These are phyloP conservation scores for Grifola frondosa DNA, from an alignment of 1,284 basidiomycete genomes.

Conservation along the genomic window DNA sequence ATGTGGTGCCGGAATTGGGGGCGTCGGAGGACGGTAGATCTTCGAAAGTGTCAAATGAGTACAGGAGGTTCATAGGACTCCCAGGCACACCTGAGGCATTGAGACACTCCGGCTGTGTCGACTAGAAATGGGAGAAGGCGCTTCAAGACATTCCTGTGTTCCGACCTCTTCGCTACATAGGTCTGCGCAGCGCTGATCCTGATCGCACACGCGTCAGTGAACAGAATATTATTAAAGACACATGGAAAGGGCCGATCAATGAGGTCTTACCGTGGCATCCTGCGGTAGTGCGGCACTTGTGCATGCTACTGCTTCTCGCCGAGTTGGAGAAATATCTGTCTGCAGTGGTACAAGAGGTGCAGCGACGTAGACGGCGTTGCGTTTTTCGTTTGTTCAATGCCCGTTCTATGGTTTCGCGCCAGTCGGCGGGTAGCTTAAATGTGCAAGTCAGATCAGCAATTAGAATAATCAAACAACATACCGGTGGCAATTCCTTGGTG, in stretches of 20 bases:
- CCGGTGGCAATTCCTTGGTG: conserved; percentile 44
- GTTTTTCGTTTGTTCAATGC: conserved; percentile 33
- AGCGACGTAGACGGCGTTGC: conserved; percentile 19
- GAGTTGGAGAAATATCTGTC: conserved; percentile 11
- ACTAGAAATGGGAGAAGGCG: no score
- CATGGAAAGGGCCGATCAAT: no score
- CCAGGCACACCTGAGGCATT: conserved; percentile 17
- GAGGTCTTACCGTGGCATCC: conserved; percentile 12
- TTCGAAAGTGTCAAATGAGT: conserved; percentile 13
- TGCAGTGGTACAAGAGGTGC: conserved; percentile 8
- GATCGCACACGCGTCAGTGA: no score
- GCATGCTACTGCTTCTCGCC: conserved; percentile 9
- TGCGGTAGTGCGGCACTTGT: conserved; percentile 13
- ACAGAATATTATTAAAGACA: no score
- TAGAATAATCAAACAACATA: conserved; percentile 27
- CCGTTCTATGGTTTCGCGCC: conserved; percentile 46
- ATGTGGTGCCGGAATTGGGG: conserved; percentile 30
- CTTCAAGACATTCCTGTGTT: no score
- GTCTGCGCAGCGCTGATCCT: no score
- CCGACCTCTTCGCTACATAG: no score
- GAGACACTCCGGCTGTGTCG: not conserved
- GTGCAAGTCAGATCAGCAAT: conserved; percentile 13
- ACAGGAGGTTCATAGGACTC: conserved; percentile 8
- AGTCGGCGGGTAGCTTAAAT: conserved; percentile 50
- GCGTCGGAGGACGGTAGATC: conserved; percentile 37